Base-by-base conservation (phyloP, 306 rosid species). In the Quercus berberidifolia region DNA sequence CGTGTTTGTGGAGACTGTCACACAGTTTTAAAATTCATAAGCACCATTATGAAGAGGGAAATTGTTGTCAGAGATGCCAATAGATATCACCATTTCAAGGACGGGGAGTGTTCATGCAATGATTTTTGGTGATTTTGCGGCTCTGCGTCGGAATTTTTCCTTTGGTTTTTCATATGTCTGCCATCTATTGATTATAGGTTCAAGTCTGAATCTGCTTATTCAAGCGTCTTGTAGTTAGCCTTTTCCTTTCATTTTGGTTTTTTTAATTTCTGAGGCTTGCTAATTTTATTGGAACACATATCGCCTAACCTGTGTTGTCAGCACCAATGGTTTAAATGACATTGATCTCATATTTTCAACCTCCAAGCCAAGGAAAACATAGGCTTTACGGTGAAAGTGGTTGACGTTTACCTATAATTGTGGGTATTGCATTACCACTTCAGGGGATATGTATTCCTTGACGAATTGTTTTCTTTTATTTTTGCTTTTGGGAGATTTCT, bases 1-100 rank as follows among this genome's bases (percentile, higher is more conserved):
- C 93, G 96, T 21, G 91, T 92, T 73, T 92, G 97, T 83, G 94
- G 93, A 78, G 96, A 92, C 74, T 94, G 98, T 74, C 98, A 94
- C 73, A 87, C 89, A 28, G 98, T 92, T 69, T 78, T 92, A 82
- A 94, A 94, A 84, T 88, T 89, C 79, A 72, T 87, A 79, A 90
- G 98, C 85, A 57, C 81, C 65, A 90, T 94, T 76, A 68, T 85
- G 25, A 59, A 74, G 56, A 90, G 98, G 72, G 97, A 89, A 79
- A 92, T 94, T 49, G 85, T 90, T 74, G 93, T 94, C 69, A 81
- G 97, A 76, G 98, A 94, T 85, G 89, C 89, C 82, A 90, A 80
- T 46, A 85, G 98, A 79, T 90, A 90, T 86, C 97, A 90, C 82
- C 96, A 90, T 76, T 92, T 92, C 74, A 87, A 90, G 81, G 78